Percentiles rank a stretch among this genome's conserved stretches.
Evolutionary conservation across 352 stramenopile species (phyloP).

Genomic region (Thraustochytrium sp.): DNA sequence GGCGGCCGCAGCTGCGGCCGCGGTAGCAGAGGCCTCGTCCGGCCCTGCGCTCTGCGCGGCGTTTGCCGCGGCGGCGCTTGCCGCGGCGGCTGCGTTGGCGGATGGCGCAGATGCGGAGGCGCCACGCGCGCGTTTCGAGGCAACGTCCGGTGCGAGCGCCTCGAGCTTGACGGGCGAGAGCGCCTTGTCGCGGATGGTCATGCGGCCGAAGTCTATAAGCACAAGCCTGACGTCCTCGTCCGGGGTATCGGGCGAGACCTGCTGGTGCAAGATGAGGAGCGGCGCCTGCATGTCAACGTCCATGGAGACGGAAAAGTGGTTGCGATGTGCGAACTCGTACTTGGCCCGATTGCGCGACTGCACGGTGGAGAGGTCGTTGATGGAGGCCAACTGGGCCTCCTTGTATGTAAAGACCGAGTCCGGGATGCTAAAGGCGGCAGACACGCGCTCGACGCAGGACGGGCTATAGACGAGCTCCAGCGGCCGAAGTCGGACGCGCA

Average conservation of each 20-base stretch:
- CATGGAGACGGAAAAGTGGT: slow-evolving; percentile 40
- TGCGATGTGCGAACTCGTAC: slow-evolving; percentile 21
- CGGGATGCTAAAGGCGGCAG: background rate
- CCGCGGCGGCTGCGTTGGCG: no score
- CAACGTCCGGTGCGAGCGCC: background rate
- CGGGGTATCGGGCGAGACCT: background rate
- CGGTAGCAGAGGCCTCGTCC: no score
- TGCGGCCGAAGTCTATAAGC: slow-evolving; percentile 25
- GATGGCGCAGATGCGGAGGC: background rate
- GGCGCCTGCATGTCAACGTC: slow-evolving; percentile 32
- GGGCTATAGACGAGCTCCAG: slow-evolving; percentile 32
- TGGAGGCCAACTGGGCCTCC: slow-evolving; percentile 7
- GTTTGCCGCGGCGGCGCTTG: background rate
- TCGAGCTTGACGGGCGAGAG: background rate
- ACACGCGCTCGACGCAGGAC: background rate
- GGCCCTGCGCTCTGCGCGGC: no score
- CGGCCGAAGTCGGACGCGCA: background rate
- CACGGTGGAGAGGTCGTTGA: slow-evolving; percentile 26
- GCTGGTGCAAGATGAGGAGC: slow-evolving; percentile 22
- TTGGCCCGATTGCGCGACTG: slow-evolving; percentile 20
- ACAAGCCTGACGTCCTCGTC: slow-evolving; percentile 36
- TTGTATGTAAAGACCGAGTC: slow-evolving; percentile 8
- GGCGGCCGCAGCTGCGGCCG: background rate
- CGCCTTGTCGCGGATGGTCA: slow-evolving; percentile 27
- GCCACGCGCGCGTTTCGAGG: background rate